Evolutionary conservation across 371 early-diverging fungal genomes (phyloP).

Genomic region (Syncephalastrum contaminatum): DNA sequence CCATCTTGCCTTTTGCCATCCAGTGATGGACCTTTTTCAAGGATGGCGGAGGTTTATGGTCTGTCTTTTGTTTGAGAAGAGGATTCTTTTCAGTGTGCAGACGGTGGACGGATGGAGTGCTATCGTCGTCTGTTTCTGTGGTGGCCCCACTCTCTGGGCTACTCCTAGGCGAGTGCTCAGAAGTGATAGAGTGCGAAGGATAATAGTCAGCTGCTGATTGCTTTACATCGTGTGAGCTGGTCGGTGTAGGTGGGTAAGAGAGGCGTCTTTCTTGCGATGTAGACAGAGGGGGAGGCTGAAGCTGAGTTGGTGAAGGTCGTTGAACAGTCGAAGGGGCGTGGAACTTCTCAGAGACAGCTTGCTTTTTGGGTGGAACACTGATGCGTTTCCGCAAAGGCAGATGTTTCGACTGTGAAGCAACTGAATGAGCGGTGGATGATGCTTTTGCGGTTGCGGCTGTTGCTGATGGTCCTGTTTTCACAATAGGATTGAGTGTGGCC

Average conservation of each 20-base stretch:
- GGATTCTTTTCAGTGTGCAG: neutral
- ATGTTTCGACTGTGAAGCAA: conserved; percentile 13
- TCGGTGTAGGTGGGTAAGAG: conserved; percentile 14
- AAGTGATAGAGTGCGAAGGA: neutral
- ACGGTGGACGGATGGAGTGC: neutral
- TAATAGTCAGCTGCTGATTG: conserved; percentile 4
- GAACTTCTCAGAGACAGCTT: neutral
- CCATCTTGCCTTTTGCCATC: conserved; percentile 21
- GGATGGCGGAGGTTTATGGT: conserved; percentile 7
- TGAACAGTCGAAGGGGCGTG: conserved; percentile 3
- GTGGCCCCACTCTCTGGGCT: conserved; percentile 14
- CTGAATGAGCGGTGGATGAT: too few species aligned
- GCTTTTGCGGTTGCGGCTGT: too few species aligned
- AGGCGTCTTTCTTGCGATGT: conserved; percentile 10
- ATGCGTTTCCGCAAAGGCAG: conserved; percentile 33
- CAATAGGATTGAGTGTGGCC: too few species aligned
- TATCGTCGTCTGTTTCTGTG: conserved; percentile 18
- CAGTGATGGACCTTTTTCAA: conserved; percentile 28
- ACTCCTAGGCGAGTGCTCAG: too few species aligned
- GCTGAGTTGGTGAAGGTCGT: conserved; percentile 4
- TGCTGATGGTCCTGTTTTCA: too few species aligned
- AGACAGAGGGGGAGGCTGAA: neutral
- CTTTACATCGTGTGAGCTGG: conserved; percentile 15
- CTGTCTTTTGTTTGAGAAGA: neutral
- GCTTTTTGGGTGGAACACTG: conserved; percentile 13